Evolutionary conservation across 768 basidiomycete species (phyloP).

Genomic region (Rhizopogon roseolus): DNA sequence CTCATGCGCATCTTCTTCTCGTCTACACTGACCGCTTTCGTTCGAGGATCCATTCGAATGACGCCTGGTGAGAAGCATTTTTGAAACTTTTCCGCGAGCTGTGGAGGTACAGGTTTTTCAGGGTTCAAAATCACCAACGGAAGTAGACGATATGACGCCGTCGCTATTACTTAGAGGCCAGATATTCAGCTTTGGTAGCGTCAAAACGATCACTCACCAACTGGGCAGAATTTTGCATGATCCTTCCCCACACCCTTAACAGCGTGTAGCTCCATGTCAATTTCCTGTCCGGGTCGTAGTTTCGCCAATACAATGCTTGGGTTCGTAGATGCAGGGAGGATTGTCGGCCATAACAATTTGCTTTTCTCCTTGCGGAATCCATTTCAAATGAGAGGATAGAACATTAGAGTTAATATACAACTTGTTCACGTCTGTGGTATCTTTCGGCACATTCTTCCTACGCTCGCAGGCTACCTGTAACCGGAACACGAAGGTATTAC

Average conservation of each 20-base stretch:
- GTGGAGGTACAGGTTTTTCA: conserved; percentile 67
- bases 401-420: conserved; percentile 73
- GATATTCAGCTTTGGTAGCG: background rate
- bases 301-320: conserved; percentile 87
- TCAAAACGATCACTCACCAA: conserved; percentile 49
- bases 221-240: conserved; percentile 95
- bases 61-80: conserved; percentile 86
- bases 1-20: conserved; percentile 69
- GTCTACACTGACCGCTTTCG: conserved; percentile 60
- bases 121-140: conserved; percentile 75
- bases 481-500: conserved; percentile 87
- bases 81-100: conserved; percentile 78
- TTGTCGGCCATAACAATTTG: conserved; percentile 44
- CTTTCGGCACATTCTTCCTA: conserved; percentile 48
- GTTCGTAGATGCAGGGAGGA: conserved; percentile 63
- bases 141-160: conserved; percentile 90
- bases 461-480: conserved; percentile 66
- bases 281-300: conserved; percentile 83
- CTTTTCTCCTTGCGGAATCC: conserved; percentile 85
- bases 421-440: conserved; percentile 48
- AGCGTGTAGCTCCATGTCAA: conserved; percentile 85
- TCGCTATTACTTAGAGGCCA: conserved; percentile 46
- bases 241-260: conserved; percentile 91
- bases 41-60: conserved; percentile 58
- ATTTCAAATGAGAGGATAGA: conserved; percentile 61